A percentile compares a stretch with the other conserved stretches of the same genome.
phyloP scores from a whole-genome alignment of 495 filamentous ascomycete genomes.

The Talaromyces stipitatus region DNA sequence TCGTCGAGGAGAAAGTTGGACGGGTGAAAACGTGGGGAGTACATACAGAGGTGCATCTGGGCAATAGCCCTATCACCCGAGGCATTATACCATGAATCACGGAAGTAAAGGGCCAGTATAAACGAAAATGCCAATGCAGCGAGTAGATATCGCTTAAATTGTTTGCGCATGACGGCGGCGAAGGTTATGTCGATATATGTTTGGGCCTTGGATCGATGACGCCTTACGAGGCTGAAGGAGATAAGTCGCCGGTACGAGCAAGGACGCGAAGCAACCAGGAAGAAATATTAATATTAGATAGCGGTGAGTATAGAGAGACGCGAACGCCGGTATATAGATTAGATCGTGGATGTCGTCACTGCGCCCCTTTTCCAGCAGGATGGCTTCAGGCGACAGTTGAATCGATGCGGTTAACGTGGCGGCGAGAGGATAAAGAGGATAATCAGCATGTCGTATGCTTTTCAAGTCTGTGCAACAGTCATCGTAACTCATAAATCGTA shows the following conservation, averaged over 20 bases:
- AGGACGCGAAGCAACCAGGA: background rate
- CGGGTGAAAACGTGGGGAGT: background rate
- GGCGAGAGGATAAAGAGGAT: background rate
- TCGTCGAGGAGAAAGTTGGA: background rate
- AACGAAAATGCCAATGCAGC: background rate
- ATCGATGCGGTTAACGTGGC: background rate
- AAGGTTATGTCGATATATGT: background rate
- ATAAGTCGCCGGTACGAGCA: background rate
- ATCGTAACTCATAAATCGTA: background rate
- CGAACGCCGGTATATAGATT: no score
- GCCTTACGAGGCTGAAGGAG: background rate
- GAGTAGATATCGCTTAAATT: background rate
- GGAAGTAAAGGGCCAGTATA: background rate
- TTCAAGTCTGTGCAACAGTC: background rate
- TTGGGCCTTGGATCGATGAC: background rate
- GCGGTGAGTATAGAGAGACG: no score
- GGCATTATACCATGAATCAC: slow-evolving; percentile 1
- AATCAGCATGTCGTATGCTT: background rate
- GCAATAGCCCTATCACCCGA: slow-evolving; percentile 5
- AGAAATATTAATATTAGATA: no score
- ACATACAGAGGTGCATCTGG: slow-evolving; percentile 5
- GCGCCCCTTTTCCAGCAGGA: background rate
- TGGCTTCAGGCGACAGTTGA: background rate
- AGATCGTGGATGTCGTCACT: background rate
- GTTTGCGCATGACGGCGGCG: background rate